Evolutionary conservation across 805 yeast genomes (phyloP).

Genomic region (Brettanomyces naardenensis): DNA sequence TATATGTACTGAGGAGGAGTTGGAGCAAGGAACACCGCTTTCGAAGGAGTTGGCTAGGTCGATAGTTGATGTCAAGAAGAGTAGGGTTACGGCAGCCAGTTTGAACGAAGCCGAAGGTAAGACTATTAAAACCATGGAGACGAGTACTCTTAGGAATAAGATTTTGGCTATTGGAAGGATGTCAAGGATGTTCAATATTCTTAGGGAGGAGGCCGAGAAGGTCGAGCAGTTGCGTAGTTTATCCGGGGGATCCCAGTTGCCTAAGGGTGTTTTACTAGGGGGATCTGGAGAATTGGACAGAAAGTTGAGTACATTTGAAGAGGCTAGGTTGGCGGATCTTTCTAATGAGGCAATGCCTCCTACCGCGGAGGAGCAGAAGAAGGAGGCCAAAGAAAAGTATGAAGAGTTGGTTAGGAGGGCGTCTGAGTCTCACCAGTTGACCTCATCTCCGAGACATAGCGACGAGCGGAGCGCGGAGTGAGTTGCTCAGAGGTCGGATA

Average conservation of each 20-base stretch:
- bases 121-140: constrained; percentile 2
- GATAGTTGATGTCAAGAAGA: constrained; percentile 15
- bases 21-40: constrained; percentile 63
- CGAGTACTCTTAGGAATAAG: constrained; percentile 60
- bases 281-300: constrained; percentile 74
- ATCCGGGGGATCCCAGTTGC: constrained; percentile 61
- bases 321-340: constrained; percentile 73
- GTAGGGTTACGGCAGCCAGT: neutral
- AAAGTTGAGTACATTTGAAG: constrained; percentile 70
- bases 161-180: constrained; percentile 94
- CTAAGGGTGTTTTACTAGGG: constrained; percentile 78
- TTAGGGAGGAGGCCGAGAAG: constrained; percentile 83
- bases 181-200: constrained; percentile 84
- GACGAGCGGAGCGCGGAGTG: no score
- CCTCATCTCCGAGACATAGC: no score
- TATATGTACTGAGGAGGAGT: constrained; percentile 92
- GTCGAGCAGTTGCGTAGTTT: constrained; percentile 73
- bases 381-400: constrained; percentile 8
- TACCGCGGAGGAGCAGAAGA: constrained; percentile 21
- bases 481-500: no score
- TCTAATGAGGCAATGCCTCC: constrained; percentile 87
- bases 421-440: no score
- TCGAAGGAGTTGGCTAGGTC: constrained; percentile 33
- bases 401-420: constrained; percentile 6
- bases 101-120: neutral